Conservation (phyloP, 148 eudicot genomes). For the Rhododendron williamsianum region DNA sequence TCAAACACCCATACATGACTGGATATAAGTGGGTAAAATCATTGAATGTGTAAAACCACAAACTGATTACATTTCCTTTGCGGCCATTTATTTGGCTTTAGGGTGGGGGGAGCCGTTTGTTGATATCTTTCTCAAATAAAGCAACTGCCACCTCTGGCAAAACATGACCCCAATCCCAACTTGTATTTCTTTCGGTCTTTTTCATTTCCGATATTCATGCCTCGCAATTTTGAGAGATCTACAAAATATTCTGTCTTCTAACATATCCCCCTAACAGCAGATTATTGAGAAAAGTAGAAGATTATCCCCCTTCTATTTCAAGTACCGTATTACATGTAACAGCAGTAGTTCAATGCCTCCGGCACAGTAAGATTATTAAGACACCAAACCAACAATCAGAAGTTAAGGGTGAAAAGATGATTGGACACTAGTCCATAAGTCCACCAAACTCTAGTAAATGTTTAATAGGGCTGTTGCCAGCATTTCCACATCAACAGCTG, state of each 20-base stretch:
- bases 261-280: too few species aligned
- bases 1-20: background rate
- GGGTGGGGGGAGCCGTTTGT: too few species aligned
- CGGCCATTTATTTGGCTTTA: too few species aligned
- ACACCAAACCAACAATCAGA: background rate
- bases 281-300: too few species aligned
- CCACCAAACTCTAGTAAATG: background rate
- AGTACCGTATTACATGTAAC: background rate
- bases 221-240: background rate
- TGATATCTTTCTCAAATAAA: too few species aligned
- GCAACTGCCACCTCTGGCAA: too few species aligned
- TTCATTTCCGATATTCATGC: background rate
- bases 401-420: background rate
- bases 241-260: too few species aligned
- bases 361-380: background rate
- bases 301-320: background rate
- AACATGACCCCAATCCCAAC: background rate
- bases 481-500: background rate
- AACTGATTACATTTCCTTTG: background rate
- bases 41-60: background rate
- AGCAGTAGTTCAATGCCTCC: background rate
- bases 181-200: too few species aligned
- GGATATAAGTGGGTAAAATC: background rate
- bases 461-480: background rate
- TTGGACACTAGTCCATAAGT: background rate